phyloP scores from a whole-genome alignment of 148 eudicot species.

The Rhododendron molle region DNA sequence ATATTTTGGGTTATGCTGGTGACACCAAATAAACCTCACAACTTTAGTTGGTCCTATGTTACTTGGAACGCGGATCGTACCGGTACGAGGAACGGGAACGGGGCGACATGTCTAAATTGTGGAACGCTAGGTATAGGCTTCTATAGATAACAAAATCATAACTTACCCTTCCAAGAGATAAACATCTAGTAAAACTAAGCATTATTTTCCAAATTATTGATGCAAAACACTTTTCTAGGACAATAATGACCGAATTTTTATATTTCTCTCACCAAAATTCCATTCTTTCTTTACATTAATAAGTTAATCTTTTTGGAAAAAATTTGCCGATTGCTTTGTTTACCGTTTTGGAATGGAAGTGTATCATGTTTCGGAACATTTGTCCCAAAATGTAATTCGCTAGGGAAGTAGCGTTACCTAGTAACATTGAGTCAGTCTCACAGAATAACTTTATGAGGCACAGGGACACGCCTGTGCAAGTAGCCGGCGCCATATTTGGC shows the following conservation, averaged over 20 bases:
- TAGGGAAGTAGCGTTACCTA: neutral
- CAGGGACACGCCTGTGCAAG: neutral
- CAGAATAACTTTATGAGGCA: neutral
- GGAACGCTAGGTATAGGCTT: neutral
- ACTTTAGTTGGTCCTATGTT: neutral
- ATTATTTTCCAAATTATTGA: no score
- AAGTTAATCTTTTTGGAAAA: no score
- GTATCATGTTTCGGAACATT: neutral
- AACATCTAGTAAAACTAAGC: no score
- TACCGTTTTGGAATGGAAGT: neutral
- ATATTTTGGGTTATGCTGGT: neutral
- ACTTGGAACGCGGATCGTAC: no score
- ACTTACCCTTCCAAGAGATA: neutral
- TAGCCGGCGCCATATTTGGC: neutral
- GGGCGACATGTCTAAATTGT: neutral
- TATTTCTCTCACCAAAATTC: no score
- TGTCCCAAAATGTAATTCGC: neutral
- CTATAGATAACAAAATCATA: no score
- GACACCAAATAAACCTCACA: neutral
- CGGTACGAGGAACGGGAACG: neutral
- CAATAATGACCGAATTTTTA: no score
- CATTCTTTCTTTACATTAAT: no score
- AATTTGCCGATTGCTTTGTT: neutral
- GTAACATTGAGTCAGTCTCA: neutral
- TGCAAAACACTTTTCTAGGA: no score